phyloP scores from a whole-genome alignment of 176 grass and related monocot genomes.

The Oryza longistaminata region DNA sequence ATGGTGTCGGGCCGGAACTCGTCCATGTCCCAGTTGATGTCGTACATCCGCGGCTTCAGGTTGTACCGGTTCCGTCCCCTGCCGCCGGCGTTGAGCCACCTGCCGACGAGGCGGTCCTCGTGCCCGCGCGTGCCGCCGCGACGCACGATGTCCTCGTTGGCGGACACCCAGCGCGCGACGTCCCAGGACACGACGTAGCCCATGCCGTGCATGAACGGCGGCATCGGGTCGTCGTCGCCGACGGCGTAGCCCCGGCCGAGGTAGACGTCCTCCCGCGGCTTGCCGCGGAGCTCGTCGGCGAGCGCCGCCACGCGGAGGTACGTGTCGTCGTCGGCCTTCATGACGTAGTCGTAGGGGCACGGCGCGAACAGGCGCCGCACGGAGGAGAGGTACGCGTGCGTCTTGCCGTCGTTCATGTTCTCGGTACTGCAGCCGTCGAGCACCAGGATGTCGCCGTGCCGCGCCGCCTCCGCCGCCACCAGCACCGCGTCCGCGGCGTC shows the following conservation, averaged over 20 bases:
- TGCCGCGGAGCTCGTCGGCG: slow-evolving; percentile 26
- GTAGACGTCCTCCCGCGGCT: slow-evolving; percentile 59
- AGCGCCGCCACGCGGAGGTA: slow-evolving; percentile 50
- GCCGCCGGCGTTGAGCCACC: slow-evolving; percentile 57
- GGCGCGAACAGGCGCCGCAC: slow-evolving; percentile 24
- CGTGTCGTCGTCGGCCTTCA: slow-evolving; percentile 76
- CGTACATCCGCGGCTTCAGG: slow-evolving; percentile 71
- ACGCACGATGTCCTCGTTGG: slow-evolving; percentile 43
- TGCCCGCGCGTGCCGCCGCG: too few relatives aligned
- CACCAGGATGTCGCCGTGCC: slow-evolving; percentile 58
- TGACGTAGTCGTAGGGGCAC: slow-evolving; percentile 56
- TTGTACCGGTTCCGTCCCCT: slow-evolving; percentile 57
- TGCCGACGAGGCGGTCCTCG: slow-evolving; percentile 42
- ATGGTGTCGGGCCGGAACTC: slow-evolving; percentile 61
- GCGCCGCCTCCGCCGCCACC: slow-evolving; percentile 47
- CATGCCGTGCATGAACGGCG: slow-evolving; percentile 84
- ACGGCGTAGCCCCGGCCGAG: slow-evolving; percentile 57
- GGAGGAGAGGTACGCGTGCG: slow-evolving; percentile 61
- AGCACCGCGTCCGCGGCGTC: slow-evolving; percentile 53
- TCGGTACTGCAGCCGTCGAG: slow-evolving; percentile 48
- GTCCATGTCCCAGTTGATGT: slow-evolving; percentile 56
- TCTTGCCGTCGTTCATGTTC: slow-evolving; percentile 87
- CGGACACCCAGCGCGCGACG: slow-evolving; percentile 57
- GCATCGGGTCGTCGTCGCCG: slow-evolving; percentile 39
- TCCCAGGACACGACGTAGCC: slow-evolving; percentile 80